Base-by-base conservation (phyloP, 352 stramenopile genomes). In the Paralagenidium karlingii region DNA sequence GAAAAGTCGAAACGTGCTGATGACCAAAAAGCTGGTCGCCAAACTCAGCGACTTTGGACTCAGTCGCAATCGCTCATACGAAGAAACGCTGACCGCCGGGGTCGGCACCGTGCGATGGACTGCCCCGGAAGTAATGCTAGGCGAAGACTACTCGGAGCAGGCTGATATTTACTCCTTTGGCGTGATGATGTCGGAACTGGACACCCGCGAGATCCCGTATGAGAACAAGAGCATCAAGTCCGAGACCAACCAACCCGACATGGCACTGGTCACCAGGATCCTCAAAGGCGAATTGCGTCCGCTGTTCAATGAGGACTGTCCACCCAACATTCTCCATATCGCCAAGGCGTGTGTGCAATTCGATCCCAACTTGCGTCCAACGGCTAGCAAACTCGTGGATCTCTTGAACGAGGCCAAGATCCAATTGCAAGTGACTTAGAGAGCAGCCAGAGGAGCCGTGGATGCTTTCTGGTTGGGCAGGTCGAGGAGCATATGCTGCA, bases 131-230 rank as follows among this genome's bases (percentile, higher is more conserved):
- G 90, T 90, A 68, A 89, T 92, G 45, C 76, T 71, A 32, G 76
- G 75, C 38, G 74, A 89, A 45, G 67, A 73, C 12, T 90, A 92
- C 60, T 86, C 76, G 12, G 76, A 89, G 54, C 85, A 88, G 55
- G 74, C 77, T 7, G 79, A 92, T 44, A 75, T 92, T 1, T 92
- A 92, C 60, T 87, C 71, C 44, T 89, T 89, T 15, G 78, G 78
- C 48, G 82, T 92, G 40, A 43, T 84, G 32, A 49, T 86, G 7
- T 82, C 68, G 7, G 43, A 50, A 21, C 38, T 50, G 36, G 43
- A 50, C 34, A 50, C 31, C 24, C 24, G 27, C 13, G 22, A 43
- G 18, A 24, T 43, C 9, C 43, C 43, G 20, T 50, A n/a, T n/a
- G 74, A 88, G 54, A 82, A 86, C n/a, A n/a, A n/a, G 51, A 73